These are phyloP conservation scores for Populus trichocarpa DNA, from an alignment of 441 rosid species.

Conservation along the genomic window DNA sequence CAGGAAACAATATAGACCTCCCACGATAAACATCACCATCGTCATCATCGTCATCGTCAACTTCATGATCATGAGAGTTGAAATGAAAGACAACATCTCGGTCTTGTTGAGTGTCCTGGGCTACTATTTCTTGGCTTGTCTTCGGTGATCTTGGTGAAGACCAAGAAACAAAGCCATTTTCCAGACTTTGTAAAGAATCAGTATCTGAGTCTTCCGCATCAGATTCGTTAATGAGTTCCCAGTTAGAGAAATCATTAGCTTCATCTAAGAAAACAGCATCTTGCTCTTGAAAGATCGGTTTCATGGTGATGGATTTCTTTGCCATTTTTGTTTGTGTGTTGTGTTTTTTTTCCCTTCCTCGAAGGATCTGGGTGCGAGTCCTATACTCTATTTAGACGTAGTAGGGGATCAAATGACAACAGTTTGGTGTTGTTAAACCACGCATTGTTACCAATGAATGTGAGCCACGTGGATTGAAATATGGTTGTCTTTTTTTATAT, in stretches of 20 bases:
- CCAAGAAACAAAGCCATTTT: constrained; percentile 27
- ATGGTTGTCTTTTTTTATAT: neutral
- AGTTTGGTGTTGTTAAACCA: neutral
- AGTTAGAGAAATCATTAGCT: constrained; percentile 25
- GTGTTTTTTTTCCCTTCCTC: neutral
- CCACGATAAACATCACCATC: constrained; percentile 1
- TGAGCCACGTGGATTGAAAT: neutral
- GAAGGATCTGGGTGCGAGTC: neutral
- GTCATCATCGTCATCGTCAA: neutral
- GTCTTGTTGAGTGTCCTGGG: neutral
- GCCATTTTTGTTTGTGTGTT: neutral
- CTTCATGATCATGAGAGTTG: neutral
- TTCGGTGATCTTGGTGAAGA: neutral
- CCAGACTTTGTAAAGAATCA: constrained; percentile 24
- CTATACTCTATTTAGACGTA: neutral
- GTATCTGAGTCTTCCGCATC: constrained; percentile 37
- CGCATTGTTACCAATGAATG: constrained; percentile 13
- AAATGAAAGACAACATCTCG: neutral
- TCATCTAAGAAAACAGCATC: constrained; percentile 13
- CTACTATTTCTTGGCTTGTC: neutral
- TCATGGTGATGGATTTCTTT: neutral
- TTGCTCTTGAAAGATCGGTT: neutral
- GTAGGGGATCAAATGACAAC: constrained; percentile 2
- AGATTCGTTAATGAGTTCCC: constrained; percentile 44
- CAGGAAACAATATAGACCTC: neutral